A percentile compares a stretch with the other conserved stretches of the same genome.
These are phyloP conservation scores for Elsinoe batatas DNA, from an alignment of 2,329 filamentous ascomycete genomes.

Conservation along the genomic window DNA sequence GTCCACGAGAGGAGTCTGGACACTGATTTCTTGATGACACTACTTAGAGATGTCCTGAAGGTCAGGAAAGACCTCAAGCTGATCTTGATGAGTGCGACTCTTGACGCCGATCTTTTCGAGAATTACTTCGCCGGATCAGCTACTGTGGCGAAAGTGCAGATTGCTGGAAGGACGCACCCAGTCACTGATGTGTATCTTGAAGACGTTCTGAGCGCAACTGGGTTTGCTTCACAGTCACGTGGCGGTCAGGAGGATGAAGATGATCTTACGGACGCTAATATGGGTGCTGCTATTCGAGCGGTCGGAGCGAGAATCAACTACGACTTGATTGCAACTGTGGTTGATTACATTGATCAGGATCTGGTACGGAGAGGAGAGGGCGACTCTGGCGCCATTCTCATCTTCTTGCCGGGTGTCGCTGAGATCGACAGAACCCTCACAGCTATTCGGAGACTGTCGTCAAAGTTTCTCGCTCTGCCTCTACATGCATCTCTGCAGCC, in stretches of 20 bases:
- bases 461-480: slow-evolving; percentile 67
- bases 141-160: slow-evolving; percentile 69
- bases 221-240: slow-evolving; percentile 39
- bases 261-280: slow-evolving; percentile 31
- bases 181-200: slow-evolving; percentile 86
- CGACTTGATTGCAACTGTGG: slow-evolving; percentile 68
- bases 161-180: slow-evolving; percentile 78
- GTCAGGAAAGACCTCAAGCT: slow-evolving; percentile 72
- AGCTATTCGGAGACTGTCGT: slow-evolving; percentile 49
- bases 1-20: slow-evolving; percentile 93
- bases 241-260: slow-evolving; percentile 36
- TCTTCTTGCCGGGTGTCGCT: slow-evolving; percentile 84
- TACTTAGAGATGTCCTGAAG: slow-evolving; percentile 72
- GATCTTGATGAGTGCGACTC: slow-evolving; percentile 90
- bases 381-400: slow-evolving; percentile 72
- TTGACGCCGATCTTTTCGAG: slow-evolving; percentile 78
- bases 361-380: slow-evolving; percentile 46
- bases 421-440: slow-evolving; percentile 80
- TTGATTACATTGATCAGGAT: slow-evolving; percentile 70
- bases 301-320: slow-evolving; percentile 80
- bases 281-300: slow-evolving; percentile 33
- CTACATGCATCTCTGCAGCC: slow-evolving; percentile 88
- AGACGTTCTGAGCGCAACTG: slow-evolving; percentile 71
- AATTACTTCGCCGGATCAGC: slow-evolving; percentile 57
- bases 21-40: slow-evolving; percentile 83